Conservation (phyloP, 257 asterid species). For the Lithospermum erythrorhizon region DNA sequence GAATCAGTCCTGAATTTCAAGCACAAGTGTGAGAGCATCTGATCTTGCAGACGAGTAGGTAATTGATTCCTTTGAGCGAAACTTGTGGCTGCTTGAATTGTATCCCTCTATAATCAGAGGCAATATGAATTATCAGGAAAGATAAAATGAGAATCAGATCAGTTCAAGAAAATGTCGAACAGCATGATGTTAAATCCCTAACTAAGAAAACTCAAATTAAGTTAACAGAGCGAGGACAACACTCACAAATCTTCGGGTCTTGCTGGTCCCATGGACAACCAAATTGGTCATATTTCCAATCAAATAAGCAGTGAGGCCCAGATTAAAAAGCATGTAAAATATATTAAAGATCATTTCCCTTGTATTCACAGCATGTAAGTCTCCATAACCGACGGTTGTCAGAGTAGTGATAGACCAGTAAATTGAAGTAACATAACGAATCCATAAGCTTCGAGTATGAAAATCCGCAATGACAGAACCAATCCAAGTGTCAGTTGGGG, state of each 20-base stretch:
- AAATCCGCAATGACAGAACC: conserved; percentile 60
- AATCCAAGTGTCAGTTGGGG: conserved; percentile 72
- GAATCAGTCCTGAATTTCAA: conserved; percentile 32
- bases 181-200: background rate
- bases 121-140: conserved; percentile 5
- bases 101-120: conserved; percentile 21
- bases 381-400: conserved; percentile 95
- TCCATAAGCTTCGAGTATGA: conserved; percentile 52
- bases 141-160: background rate
- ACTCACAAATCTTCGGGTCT: conserved; percentile 80
- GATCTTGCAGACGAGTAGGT: conserved; percentile 28
- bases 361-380: conserved; percentile 74
- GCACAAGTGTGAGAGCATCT: conserved; percentile 39
- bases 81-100: conserved; percentile 33
- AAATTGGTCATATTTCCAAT: conserved; percentile 96
- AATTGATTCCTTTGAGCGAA: conserved; percentile 33
- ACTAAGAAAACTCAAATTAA: background rate
- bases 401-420: conserved; percentile 97
- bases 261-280: conserved; percentile 88
- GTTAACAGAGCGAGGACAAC: background rate
- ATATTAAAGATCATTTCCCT: conserved; percentile 78
- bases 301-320: conserved; percentile 82
- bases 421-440: conserved; percentile 64
- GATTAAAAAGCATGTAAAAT: conserved; percentile 86
- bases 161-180: background rate